phyloP scores from a whole-genome alignment of 2,329 filamentous ascomycete species.

The Curvularia hawaiiensis region DNA sequence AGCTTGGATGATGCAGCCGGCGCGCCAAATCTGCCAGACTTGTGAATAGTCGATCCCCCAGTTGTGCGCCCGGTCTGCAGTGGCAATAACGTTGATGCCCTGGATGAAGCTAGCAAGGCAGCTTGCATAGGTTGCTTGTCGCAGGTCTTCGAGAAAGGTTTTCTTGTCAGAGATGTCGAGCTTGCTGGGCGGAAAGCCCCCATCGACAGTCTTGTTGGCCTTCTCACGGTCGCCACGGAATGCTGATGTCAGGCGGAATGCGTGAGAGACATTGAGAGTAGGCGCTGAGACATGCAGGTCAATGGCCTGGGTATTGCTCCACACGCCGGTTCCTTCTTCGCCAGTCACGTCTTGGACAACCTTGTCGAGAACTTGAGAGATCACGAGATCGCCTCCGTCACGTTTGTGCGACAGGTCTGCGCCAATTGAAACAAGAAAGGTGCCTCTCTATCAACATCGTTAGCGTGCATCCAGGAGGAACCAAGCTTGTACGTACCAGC shows the following conservation, averaged over 20 bases:
- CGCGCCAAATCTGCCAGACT: conserved; percentile 68
- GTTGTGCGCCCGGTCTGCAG: conserved; percentile 61
- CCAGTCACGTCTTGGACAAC: conserved; percentile 72
- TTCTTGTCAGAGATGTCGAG: conserved; percentile 42
- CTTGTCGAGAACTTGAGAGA: conserved; percentile 69
- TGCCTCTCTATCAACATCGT: conserved; percentile 49
- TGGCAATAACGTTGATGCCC: conserved; percentile 67
- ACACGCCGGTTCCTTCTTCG: conserved; percentile 70
- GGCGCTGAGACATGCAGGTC: conserved; percentile 66
- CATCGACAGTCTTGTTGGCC: conserved; percentile 55
- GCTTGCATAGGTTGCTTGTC: conserved; percentile 64
- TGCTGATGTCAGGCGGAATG: conserved; percentile 66
- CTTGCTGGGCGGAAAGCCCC: conserved; percentile 48
- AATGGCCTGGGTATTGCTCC: conserved; percentile 67
- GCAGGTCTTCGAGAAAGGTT: conserved; percentile 62
- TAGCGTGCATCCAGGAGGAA: not conserved
- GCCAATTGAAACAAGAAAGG: conserved; percentile 68
- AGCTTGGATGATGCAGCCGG: conserved; percentile 72
- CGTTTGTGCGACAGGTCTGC: conserved; percentile 63
- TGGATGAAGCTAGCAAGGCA: conserved; percentile 69
- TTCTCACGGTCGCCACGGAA: conserved; percentile 62
- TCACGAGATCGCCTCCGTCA: conserved; percentile 54
- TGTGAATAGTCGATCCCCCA: conserved; percentile 63
- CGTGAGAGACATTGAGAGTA: conserved; percentile 67
- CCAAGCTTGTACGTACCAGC: conserved; percentile 46